Evolutionary conservation across 352 stramenopile species (phyloP), one percentile per base, ranked within the genome.

Genomic region (Phytopythium delawarense): DNA sequence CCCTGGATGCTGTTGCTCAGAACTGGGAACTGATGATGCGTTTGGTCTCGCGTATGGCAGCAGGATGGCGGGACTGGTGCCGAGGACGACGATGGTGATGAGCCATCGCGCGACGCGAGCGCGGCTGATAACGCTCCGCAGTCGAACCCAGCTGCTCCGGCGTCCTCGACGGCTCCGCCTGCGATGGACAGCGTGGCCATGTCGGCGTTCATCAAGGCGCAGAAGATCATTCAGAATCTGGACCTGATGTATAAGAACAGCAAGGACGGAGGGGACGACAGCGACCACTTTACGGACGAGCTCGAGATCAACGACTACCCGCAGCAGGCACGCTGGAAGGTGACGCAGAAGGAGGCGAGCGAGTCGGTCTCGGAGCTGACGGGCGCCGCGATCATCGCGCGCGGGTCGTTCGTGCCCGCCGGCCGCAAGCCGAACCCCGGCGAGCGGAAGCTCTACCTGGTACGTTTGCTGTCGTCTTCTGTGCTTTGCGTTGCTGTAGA

Each of bases 261-360:
- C 16, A 65, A 64, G 37, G 68, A 69, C 28, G 66, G 60, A 52
- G 64, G 20, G 23, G 63, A 57, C 25, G 68, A 69, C 37, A 75
- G 92, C 50, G 78, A 77, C 39, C 85, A 96, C 60, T 97, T 95
- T 59, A 73, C 79, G 12, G 87, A 97, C 64, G 91, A 98, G 63
- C 73, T 98, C 20, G 92, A 97, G 64, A 98, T 98, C 71, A 98
- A 98, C 69, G 93, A 98, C 61, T 98, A 97, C 68, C 92, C 93
- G 4, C 83, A 96, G 68, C 87, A 97, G 64, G 93, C 91, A 56
- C 81, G 91, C 15, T 96, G 82, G 76, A 91, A 81, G 53, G 87
- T 96, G 51, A 92, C 84, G 28, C 87, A 96, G 54, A 96, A 94
- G 60, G 88, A 97, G 30, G 82, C 87, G 37, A 87, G 89, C 23